These are phyloP conservation scores for Populus ilicifolia DNA, from an alignment of 345 rosid genomes.

Conservation along the genomic window DNA sequence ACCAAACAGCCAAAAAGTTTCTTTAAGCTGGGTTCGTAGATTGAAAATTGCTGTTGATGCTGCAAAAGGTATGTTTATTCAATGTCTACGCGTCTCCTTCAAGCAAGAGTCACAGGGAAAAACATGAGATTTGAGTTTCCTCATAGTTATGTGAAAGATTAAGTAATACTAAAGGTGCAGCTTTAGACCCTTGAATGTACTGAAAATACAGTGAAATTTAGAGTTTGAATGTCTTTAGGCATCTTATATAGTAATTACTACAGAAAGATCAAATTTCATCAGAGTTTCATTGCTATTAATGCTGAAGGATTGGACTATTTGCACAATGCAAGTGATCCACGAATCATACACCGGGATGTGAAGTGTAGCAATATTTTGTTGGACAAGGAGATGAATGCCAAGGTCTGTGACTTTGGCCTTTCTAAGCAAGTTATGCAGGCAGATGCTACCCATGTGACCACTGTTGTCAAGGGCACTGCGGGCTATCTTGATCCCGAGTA, in stretches of 20 bases:
- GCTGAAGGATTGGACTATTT: conserved; percentile 76
- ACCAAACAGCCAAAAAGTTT: conserved; percentile 44
- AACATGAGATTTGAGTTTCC: too few species aligned
- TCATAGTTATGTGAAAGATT: too few species aligned
- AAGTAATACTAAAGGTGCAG: too few species aligned
- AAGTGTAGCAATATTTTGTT: conserved; percentile 82
- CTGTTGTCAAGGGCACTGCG: conserved; percentile 88
- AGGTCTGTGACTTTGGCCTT: conserved; percentile 72
- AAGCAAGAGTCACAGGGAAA: not conserved
- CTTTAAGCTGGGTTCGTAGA: conserved; percentile 85
- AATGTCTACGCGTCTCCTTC: not conserved
- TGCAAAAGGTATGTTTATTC: conserved; percentile 71
- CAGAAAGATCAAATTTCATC: not conserved
- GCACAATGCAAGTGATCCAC: conserved; percentile 82
- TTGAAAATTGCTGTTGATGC: conserved; percentile 89
- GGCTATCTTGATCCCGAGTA: conserved; percentile 98
- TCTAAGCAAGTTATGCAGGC: conserved; percentile 65
- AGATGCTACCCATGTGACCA: conserved; percentile 83
- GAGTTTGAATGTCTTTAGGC: too few species aligned
- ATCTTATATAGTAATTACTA: not conserved
- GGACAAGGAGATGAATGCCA: conserved; percentile 84
- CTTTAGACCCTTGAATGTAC: too few species aligned
- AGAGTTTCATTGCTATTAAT: not conserved
- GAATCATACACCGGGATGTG: conserved; percentile 84
- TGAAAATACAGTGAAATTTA: too few species aligned